Evolutionary conservation across 2,329 filamentous ascomycete species (phyloP).

Genomic region (Talaromyces sp.): DNA sequence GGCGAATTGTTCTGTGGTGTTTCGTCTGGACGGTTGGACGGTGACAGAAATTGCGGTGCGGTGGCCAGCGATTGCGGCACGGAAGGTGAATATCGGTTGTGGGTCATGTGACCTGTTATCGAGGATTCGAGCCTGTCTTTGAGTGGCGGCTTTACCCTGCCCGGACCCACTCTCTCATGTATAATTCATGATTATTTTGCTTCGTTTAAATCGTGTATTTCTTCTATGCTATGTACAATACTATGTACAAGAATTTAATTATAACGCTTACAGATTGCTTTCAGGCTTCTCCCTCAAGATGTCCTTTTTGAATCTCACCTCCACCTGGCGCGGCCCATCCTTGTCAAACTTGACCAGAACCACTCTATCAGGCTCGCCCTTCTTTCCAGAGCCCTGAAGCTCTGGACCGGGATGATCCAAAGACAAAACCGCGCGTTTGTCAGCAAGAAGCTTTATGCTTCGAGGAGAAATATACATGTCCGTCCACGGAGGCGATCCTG

Average conservation of each 20-base stretch:
- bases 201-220: background rate
- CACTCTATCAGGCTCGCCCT: conserved; percentile 50
- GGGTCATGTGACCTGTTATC: conserved; percentile 33
- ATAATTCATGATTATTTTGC: background rate
- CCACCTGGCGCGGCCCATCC: conserved; percentile 51
- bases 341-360: conserved; percentile 52
- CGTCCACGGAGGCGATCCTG: conserved; percentile 40
- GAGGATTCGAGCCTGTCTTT: conserved; percentile 26
- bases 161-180: background rate
- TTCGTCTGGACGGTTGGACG: conserved; percentile 3
- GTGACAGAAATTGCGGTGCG: conserved; percentile 24
- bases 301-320: conserved; percentile 46
- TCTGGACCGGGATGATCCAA: conserved; percentile 53
- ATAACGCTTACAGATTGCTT: conserved; percentile 24
- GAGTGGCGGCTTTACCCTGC: background rate
- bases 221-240: background rate
- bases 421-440: conserved; percentile 47
- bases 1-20: conserved; percentile 30
- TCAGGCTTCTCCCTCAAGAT: conserved; percentile 21
- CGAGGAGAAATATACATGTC: conserved; percentile 43
- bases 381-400: conserved; percentile 43
- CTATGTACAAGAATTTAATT: background rate
- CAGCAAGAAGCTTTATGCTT: conserved; percentile 32
- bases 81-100: conserved; percentile 15
- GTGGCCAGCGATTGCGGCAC: conserved; percentile 5